Evolutionary conservation across 768 basidiomycete genomes (phyloP).

Genomic region (Tylopilus sp.): DNA sequence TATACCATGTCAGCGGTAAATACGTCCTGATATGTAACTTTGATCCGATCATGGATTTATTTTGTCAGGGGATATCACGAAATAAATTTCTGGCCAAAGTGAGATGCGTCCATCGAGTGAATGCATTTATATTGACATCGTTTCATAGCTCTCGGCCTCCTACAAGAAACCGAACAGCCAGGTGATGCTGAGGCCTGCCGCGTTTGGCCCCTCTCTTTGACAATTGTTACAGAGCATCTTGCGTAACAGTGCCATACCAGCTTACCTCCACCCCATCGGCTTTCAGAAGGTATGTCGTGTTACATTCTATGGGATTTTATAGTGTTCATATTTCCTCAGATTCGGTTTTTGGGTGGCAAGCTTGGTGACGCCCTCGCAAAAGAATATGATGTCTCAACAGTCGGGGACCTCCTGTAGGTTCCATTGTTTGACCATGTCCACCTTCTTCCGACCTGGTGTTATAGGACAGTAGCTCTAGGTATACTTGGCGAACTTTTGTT

Average conservation of each 20-base stretch:
- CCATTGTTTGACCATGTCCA: background rate
- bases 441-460: background rate
- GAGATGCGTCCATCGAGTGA: background rate
- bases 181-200: conserved; percentile 40
- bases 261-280: conserved; percentile 78
- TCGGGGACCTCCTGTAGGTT: conserved; percentile 84
- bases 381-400: conserved; percentile 85
- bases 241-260: conserved; percentile 76
- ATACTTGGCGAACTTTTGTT: conserved; percentile 8
- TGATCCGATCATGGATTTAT: background rate
- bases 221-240: conserved; percentile 64
- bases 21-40: conserved; percentile 2
- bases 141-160: conserved; percentile 72
- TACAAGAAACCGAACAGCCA: conserved; percentile 90
- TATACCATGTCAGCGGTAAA: conserved; percentile 93
- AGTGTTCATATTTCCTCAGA: conserved; percentile 43
- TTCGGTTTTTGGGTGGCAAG: conserved; percentile 93
- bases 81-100: conserved; percentile 97
- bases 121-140: conserved; percentile 4
- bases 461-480: conserved; percentile 61
- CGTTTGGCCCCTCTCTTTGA: background rate
- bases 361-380: conserved; percentile 83
- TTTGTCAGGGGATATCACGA: conserved; percentile 72
- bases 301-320: background rate
- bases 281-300: conserved; percentile 74